Percentiles rank a stretch among this genome's conserved stretches.
phyloP scores from a whole-genome alignment of 768 basidiomycete species.

The Trametes maxima region DNA sequence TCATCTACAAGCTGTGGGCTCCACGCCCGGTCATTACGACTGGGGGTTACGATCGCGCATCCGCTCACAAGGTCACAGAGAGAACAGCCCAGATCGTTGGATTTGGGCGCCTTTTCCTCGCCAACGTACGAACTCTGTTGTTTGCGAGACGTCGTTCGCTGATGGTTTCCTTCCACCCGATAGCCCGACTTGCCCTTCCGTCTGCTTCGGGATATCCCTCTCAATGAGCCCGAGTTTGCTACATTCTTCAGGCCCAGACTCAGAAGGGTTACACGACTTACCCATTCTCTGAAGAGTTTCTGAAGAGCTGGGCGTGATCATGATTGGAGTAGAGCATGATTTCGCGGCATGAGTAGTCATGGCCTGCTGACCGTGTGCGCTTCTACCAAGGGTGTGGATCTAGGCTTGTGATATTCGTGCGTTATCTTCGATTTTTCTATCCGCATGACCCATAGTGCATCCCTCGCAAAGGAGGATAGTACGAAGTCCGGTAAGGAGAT shows the following conservation, averaged over 20 bases:
- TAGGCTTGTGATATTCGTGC: too few species aligned
- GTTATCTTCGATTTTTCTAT: too few species aligned
- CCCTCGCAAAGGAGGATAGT: too few species aligned
- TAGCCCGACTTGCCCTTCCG: slow-evolving; percentile 47
- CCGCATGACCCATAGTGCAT: too few species aligned
- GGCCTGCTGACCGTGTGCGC: too few species aligned
- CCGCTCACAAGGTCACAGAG: slow-evolving; percentile 25
- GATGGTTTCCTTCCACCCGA: not conserved
- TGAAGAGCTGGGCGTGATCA: not conserved
- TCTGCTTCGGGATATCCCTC: slow-evolving; percentile 36
- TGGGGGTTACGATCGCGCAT: slow-evolving; percentile 28
- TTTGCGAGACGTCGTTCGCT: not conserved
- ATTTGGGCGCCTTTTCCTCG: slow-evolving; percentile 31
- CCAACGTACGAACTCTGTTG: slow-evolving; percentile 31
- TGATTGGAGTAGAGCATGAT: too few species aligned
- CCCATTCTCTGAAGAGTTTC: slow-evolving; percentile 18
- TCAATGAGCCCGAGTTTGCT: slow-evolving; percentile 36
- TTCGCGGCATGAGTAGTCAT: too few species aligned
- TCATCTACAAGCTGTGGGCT: slow-evolving; percentile 27
- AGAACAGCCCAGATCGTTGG: slow-evolving; percentile 29
- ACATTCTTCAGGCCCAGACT: slow-evolving; percentile 43
- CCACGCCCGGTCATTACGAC: slow-evolving; percentile 28
- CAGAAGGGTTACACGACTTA: slow-evolving; percentile 30
- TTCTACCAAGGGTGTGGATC: too few species aligned
- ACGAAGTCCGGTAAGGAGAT: too few species aligned